Evolutionary conservation across 2,329 filamentous ascomycete genomes (phyloP), one percentile per base, ranked within the genome.

Genomic region (Pseudogymnoascus sp.): DNA sequence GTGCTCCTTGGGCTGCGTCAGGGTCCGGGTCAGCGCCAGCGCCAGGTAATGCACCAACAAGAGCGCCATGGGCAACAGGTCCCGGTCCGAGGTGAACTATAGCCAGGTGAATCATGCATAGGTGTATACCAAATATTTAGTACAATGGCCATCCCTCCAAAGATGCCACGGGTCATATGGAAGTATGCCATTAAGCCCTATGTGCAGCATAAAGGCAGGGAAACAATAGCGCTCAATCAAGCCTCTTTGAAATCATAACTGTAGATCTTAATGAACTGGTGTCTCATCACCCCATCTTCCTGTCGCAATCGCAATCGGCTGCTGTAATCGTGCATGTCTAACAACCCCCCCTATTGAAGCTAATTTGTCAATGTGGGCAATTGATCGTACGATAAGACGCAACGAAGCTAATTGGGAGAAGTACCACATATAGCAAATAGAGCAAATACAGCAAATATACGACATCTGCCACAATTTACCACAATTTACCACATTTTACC

Each of bases 41-140:
- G 5, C 41, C 41, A 48, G 41, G 41, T 28, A 48, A 70, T 61
- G 61, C 62, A 1, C 65, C 65, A 23, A 75, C 72, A 2, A 74
- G 69, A 62, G 73, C 73, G 12, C 74, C 74, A 12, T 74, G 73
- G 73, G 70, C 70, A 28, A 48, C 41, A 12, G 41, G 41, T 2
- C 41, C 37, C 9, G n/a, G n/a, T n/a, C n/a, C 30, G 0, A 33
- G 30, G 2, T 33, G 30, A 33, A 13, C 30, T 3, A 10, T 13
- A 33, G 3, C 26, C 6, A 45, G 39, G 39, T 26, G 39, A 45
- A 4, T 12, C 2, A n/a, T 26, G 26, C 4, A 28, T 28, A 28
- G 41, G 6, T 28, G 4, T 23, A 5, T 8, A 10, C n/a, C 10
- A 28, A 48, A 5, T 3, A 48, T 28, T 26, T 28, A 18, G 21